Base-by-base conservation (phyloP, 768 basidiomycete species). In the Agaricus sinodeliciosus region DNA sequence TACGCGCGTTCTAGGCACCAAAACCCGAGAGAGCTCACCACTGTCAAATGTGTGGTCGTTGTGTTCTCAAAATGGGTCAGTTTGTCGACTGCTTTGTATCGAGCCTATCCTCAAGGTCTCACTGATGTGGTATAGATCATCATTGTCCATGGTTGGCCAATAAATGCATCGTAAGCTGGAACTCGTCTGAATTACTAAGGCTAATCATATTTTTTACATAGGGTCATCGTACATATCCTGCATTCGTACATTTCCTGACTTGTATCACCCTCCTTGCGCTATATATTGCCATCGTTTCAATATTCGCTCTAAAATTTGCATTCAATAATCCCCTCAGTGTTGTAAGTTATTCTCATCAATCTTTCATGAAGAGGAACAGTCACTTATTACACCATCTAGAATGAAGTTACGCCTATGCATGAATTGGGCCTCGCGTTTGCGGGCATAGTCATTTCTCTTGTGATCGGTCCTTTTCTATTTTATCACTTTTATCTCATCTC, bases 11-110 rank as follows among this genome's bases (percentile, higher is more conserved):
- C 11, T 54, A 78, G 77, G 80, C 74, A 41, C 83, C 86, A 0
- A 90, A 87, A 67, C 87, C 89, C 4, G 88, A 90, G 59, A 74
- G 90, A 44, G 68, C 87, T 1, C 90, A 92, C 61, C 90, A 93
- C 61, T 93, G 88, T 61, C 77, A 74, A 12, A 63, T 77, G 28
- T 93, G 90, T 63, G 80, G 81, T 35, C 77, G 87, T 35, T 92
- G 90, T 62, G 84, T 91, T 9, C 68, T 92, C 36, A 92, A 90
- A 69, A 85, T 90, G 86, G 90, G 89, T 89, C 48, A 51, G 83
- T 67, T 36, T 11, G 16, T 25, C 48, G 13, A 26, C 39, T n/a
- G 45, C 42, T 31, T 25, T 13, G 27, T 47, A 4, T 7, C 19
- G n/a, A 34, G 35, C 46, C 11, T 15, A 31, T 40, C 22, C 31